A percentile compares a stretch with the other conserved stretches of the same genome.
phyloP scores from a whole-genome alignment of 768 basidiomycete species.

The Candolleomyces aberdarensis region DNA sequence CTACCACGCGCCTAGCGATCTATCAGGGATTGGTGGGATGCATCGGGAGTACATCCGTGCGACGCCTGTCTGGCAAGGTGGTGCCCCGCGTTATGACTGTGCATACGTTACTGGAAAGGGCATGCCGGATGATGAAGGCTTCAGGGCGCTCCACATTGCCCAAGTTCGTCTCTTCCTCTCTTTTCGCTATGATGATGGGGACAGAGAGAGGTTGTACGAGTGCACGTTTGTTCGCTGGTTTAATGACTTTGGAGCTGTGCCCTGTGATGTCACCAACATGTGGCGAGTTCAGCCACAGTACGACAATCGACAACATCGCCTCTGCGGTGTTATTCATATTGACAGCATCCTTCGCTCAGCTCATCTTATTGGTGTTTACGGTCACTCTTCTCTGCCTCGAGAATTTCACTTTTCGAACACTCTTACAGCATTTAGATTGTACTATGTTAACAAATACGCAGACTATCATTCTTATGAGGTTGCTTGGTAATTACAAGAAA shows the following conservation, averaged over 20 bases:
- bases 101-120: constrained; percentile 16
- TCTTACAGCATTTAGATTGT: constrained; percentile 6
- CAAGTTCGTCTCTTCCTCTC: constrained; percentile 24
- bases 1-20: constrained; percentile 16
- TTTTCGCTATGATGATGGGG: constrained; percentile 10
- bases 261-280: constrained; percentile 21
- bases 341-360: constrained; percentile 10
- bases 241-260: constrained; percentile 11
- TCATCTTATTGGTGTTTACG: constrained; percentile 11
- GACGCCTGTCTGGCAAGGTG: constrained; percentile 18
- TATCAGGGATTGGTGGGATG: constrained; percentile 16
- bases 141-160: constrained; percentile 22
- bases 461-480: constrained; percentile 15
- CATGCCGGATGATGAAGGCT: constrained; percentile 10
- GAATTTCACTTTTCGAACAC: not conserved
- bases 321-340: constrained; percentile 10
- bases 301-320: not conserved
- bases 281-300: constrained; percentile 13
- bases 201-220: too few species aligned
- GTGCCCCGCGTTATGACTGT: constrained; percentile 17
- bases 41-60: constrained; percentile 18
- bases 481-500: constrained; percentile 1
- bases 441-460: constrained; percentile 15
- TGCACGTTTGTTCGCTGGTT: constrained; percentile 33
- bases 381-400: not conserved